Evolutionary conservation across 2,329 filamentous ascomycete species (phyloP).

Genomic region (Aschersonia sp.): DNA sequence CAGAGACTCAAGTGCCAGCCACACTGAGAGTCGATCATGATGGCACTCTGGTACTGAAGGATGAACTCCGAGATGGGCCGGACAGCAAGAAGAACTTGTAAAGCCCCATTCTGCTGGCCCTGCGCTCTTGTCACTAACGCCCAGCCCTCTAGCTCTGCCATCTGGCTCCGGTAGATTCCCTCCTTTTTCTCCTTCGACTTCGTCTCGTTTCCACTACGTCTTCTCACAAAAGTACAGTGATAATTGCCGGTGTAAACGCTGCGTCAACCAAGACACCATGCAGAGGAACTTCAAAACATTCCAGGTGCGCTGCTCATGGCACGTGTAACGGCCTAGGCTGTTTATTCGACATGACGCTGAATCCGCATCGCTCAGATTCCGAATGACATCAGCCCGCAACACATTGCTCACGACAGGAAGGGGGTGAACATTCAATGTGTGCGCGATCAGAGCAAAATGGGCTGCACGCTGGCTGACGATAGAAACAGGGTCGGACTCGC

Average conservation of each 20-base stretch:
- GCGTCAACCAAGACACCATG: conserved; percentile 26
- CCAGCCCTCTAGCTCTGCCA: conserved; percentile 3
- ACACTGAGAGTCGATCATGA: not conserved
- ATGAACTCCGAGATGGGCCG: not conserved
- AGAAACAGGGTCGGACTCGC: conserved; percentile 50
- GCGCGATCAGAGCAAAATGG: not conserved
- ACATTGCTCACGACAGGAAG: conserved; percentile 12
- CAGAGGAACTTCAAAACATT: conserved; percentile 28
- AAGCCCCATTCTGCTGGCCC: not conserved
- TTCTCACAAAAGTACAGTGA: conserved; percentile 14
- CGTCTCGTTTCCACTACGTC: conserved; percentile 5
- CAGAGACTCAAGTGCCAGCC: not conserved
- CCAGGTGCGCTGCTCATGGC: conserved; percentile 11
- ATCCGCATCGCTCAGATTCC: conserved; percentile 13
- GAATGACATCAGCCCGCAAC: conserved; percentile 13
- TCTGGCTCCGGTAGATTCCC: too few species aligned
- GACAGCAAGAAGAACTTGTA: conserved; percentile 3
- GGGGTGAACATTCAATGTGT: conserved; percentile 22
- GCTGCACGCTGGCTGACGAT: not conserved
- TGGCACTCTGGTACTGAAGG: conserved; percentile 3
- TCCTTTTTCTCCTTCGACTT: conserved; percentile 6
- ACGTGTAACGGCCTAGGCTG: not conserved
- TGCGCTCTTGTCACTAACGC: not conserved
- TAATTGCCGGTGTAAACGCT: conserved; percentile 26
- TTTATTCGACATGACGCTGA: not conserved